Conservation (phyloP, 345 rosid genomes). For the rapeseed (Brassica napus) region DNA sequence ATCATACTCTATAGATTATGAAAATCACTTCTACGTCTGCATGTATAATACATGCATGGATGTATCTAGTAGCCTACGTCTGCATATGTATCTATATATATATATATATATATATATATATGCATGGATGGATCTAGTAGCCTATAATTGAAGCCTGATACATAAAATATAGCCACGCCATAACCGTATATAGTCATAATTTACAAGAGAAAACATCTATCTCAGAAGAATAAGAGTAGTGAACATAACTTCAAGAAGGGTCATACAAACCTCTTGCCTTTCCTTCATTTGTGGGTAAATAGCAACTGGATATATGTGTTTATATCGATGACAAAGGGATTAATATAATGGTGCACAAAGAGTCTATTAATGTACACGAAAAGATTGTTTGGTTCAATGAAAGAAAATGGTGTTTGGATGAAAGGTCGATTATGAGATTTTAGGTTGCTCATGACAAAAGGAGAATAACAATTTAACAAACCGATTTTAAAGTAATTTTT, state of each 20-base stretch:
- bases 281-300: slow-evolving; percentile 26
- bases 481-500: neutral
- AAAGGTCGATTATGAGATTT: slow-evolving; percentile 30
- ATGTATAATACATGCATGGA: neutral
- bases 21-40: neutral
- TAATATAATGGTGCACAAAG: slow-evolving; percentile 23
- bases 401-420: slow-evolving; percentile 41
- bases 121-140: neutral
- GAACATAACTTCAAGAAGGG: slow-evolving; percentile 13
- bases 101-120: neutral
- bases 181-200: neutral
- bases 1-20: neutral
- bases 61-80: neutral
- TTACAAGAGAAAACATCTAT: neutral
- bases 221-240: slow-evolving; percentile 18
- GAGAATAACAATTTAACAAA: slow-evolving; percentile 23
- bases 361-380: slow-evolving; percentile 21
- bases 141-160: neutral
- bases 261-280: slow-evolving; percentile 32
- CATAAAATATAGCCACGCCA: neutral
- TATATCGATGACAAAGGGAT: slow-evolving; percentile 17
- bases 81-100: neutral
- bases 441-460: slow-evolving; percentile 41
- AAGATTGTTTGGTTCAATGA: slow-evolving; percentile 42
- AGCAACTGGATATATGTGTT: slow-evolving; percentile 7